Percentiles rank a stretch among this genome's conserved stretches.
These are phyloP conservation scores for Borealophlyctis nickersoniae DNA, from an alignment of 192 early-diverging fungal genomes.

Conservation along the genomic window DNA sequence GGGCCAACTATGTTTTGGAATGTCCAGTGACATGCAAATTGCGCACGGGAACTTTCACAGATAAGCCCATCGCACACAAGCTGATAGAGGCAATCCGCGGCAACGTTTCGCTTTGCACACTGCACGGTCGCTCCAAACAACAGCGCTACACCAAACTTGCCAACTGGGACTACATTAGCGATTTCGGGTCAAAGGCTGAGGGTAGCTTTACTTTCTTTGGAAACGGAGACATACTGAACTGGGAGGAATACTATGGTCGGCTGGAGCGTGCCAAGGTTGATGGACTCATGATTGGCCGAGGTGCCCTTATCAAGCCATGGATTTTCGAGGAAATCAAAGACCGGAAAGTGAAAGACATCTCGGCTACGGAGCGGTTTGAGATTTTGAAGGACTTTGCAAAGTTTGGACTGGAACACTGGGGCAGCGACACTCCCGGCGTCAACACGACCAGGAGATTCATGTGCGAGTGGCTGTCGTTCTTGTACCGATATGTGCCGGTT, in stretches of 20 bases:
- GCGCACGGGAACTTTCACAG: slow-evolving; percentile 69
- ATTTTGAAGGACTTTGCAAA: slow-evolving; percentile 77
- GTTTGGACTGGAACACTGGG: slow-evolving; percentile 96
- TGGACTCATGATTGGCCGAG: slow-evolving; percentile 90
- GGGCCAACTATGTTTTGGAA: slow-evolving; percentile 67
- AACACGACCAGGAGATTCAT: slow-evolving; percentile 71
- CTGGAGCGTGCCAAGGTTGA: slow-evolving; percentile 53
- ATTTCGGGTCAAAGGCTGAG: slow-evolving; percentile 39
- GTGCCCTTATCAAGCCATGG: slow-evolving; percentile 96
- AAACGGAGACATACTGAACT: slow-evolving; percentile 74
- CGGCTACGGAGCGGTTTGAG: slow-evolving; percentile 83
- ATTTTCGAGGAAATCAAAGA: slow-evolving; percentile 91
- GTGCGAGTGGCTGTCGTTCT: slow-evolving; percentile 52
- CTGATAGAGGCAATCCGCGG: slow-evolving; percentile 70
- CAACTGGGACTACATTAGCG: slow-evolving; percentile 87
- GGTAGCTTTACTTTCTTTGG: slow-evolving; percentile 58
- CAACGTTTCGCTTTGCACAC: slow-evolving; percentile 63
- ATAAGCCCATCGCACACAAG: slow-evolving; percentile 64
- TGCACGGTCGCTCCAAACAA: slow-evolving; percentile 89
- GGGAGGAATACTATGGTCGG: slow-evolving; percentile 76
- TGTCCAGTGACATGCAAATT: slow-evolving; percentile 89
- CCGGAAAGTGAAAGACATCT: slow-evolving; percentile 86
- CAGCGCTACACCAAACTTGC: slow-evolving; percentile 89
- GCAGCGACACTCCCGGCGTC: slow-evolving; percentile 82
- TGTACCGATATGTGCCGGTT: slow-evolving; percentile 80